Evolutionary conservation across 257 asterid species (phyloP).

Genomic region (Agastache rugosa): DNA sequence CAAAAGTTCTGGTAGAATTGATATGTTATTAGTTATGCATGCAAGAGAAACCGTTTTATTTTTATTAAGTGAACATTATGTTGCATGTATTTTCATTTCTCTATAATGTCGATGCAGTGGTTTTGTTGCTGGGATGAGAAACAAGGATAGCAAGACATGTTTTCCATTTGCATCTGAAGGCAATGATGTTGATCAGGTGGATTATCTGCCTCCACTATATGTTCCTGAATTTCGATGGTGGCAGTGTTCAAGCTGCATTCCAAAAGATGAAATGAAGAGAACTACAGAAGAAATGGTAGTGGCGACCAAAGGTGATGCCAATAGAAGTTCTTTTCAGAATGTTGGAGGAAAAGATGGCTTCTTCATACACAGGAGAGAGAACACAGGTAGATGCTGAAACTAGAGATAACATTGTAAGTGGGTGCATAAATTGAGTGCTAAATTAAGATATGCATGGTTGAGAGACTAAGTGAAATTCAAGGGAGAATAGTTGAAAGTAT

Average conservation of each 20-base stretch:
- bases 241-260: constrained; percentile 60
- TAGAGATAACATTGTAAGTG: not conserved
- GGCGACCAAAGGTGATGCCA: constrained; percentile 25
- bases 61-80: not conserved
- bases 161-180: constrained; percentile 51
- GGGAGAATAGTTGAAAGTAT: not conserved
- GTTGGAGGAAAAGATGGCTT: constrained; percentile 24
- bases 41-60: too few relatives aligned
- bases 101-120: constrained; percentile 57
- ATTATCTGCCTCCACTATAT: constrained; percentile 52
- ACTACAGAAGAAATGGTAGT: constrained; percentile 23
- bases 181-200: constrained; percentile 29
- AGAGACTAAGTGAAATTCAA: constrained; percentile 14
- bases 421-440: not conserved
- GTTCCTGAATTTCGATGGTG: constrained; percentile 74
- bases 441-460: constrained; percentile 3
- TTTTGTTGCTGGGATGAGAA: constrained; percentile 64
- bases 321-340: constrained; percentile 33
- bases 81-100: constrained; percentile 22
- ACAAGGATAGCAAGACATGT: constrained; percentile 49
- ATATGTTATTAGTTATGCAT: too few relatives aligned
- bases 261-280: constrained; percentile 35
- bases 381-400: constrained; percentile 41
- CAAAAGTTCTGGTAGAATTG: not conserved
- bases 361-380: constrained; percentile 28